phyloP scores from a whole-genome alignment of 306 rosid species.

The Malus sylvestris region DNA sequence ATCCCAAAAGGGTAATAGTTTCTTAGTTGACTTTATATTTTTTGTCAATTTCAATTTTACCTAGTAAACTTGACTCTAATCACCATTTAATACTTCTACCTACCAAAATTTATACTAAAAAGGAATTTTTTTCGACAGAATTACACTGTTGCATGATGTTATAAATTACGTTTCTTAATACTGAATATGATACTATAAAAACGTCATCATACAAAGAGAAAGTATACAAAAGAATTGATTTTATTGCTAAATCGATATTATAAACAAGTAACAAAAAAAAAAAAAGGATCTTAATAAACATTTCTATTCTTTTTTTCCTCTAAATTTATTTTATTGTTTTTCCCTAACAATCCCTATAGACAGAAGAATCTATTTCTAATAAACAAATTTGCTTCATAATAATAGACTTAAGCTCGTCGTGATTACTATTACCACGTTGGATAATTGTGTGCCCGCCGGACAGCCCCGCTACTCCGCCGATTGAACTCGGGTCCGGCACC shows the following conservation, averaged over 20 bases:
- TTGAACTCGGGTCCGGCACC: constrained; percentile 47
- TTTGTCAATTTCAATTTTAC: background rate
- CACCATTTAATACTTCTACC: background rate
- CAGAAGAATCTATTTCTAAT: constrained; percentile 60
- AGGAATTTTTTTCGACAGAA: rapidly evolving
- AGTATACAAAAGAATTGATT: background rate
- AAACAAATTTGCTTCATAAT: constrained; percentile 54
- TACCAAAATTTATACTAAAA: background rate
- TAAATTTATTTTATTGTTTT: constrained; percentile 1
- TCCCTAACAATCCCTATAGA: constrained; percentile 65
- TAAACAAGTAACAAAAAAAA: constrained; percentile 30
- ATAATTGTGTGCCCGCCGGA: constrained; percentile 32
- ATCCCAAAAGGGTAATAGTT: background rate
- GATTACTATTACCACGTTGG: constrained; percentile 38
- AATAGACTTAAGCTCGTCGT: constrained; percentile 33
- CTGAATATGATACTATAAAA: background rate
- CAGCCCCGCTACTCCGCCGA: constrained; percentile 22
- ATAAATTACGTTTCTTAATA: too few species aligned
- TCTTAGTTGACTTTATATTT: background rate
- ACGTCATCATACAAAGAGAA: constrained; percentile 3
- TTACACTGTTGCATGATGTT: too few species aligned
- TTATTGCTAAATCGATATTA: constrained; percentile 27
- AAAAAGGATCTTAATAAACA: background rate
- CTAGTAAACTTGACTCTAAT: background rate
- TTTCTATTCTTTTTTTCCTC: constrained; percentile 1